Base-by-base conservation (phyloP, 306 rosid genomes). In the Begonia masoniana region DNA sequence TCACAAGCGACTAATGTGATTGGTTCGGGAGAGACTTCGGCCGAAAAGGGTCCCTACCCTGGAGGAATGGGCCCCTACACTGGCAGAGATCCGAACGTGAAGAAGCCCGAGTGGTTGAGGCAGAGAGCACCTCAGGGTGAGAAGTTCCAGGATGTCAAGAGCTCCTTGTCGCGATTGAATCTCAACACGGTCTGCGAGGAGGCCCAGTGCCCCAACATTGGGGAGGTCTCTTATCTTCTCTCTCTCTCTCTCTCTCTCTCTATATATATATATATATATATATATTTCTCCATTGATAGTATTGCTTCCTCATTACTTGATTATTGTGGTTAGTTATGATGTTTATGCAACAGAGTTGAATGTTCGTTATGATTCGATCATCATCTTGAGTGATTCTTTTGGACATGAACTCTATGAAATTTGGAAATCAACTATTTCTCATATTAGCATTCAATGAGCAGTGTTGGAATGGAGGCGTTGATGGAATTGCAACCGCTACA, bases 401-500 rank as follows among this genome's bases (percentile, higher is more conserved):
- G 43, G 17, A 35, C 62, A 10, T 21, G 35, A 59, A 54, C 16
- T 12, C 21, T 16, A 6, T 43, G 53, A 56, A 56, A 10, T 19
- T 31, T 56, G 9, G n/a, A 42, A 24, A 14, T 10, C 9, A 24
- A 10, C 31, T 43, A 45, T 58, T 14, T 17, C 50, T 67, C 58
- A 60, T 36, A 13, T 52, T 71, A 65, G 60, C 14, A 54, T 43
- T 72, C 16, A 68, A 36, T 63, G 65, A 58, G 61, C 63, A 80
- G 77, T 91, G 97, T 68, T 91, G 97, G 97, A 91, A 83, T 77
- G 97, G 97, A 58, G 97, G 97, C 4, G 87, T 75, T 2, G 97
- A 85, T 68, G 97, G 97, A 39, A 69, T 89, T 66, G 79, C 95
- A 49, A 89, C 97, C 12, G 97, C 97, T 10, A 89, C 95, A 26